Base-by-base conservation (phyloP, 768 basidiomycete species). In the Pleurotus platypus region DNA sequence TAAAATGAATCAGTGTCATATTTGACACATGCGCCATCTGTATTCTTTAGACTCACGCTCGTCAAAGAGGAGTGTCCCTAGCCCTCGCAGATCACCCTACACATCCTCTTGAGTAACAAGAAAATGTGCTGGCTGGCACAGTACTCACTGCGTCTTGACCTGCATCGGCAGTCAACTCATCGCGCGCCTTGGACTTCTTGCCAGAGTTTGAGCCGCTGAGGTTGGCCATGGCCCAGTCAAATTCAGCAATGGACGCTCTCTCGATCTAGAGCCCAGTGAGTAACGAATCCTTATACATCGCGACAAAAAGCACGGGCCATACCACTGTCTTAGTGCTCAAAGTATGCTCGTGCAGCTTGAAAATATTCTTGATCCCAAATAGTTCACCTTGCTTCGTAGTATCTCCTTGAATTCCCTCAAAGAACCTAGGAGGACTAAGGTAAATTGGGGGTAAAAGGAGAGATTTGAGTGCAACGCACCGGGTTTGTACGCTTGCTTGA, bases 311-410 rank as follows among this genome's bases (percentile, higher is more conserved):
- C 16, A 11, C 16, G 30, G 37, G 5, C 67, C 82, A 57, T 72
- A 91, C 91, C 58, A 84, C 80, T 69, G 81, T 78, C 69, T 92
- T 90, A 0, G 90, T 93, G 38, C 87, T 81, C 7, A 87, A 73
- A 13, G 77, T 83, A 58, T 77, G 75, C 64, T 90, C 89, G 59
- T 90, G 84, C 26, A 94, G 74, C 61, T 77, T 83, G 72, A 95
- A 94, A 37, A 95, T 90, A 62, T 95, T 95, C 65, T 86, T 83
- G 47, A 89, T 75, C 3, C 93, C 93, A 62, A 92, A 95, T 2
- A 94, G 78, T 64, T 94, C 92, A 27, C 92, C 93, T 63, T 86
- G 84, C 64, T 84, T 83, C 1, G 68, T 70, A 51, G 78, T 85
- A 64, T 92, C 88, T 7, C 89, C 90, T 66, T 94, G 90, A 0